Base-by-base conservation (phyloP, 768 basidiomycete genomes). In the Boletus rubescentipes region DNA sequence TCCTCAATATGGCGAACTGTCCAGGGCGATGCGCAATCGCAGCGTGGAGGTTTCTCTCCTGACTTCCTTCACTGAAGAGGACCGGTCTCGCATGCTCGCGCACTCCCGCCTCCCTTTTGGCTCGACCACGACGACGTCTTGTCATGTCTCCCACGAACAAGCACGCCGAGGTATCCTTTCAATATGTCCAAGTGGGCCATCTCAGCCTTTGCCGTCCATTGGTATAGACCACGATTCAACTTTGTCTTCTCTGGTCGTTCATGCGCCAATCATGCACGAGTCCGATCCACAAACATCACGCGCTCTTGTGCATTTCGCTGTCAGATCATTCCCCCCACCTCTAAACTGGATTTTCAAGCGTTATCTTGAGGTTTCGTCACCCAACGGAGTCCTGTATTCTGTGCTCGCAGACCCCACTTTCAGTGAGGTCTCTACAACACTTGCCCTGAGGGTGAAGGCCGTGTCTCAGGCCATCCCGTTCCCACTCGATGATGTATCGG, bases 21-120 rank as follows among this genome's bases (percentile, higher is more conserved):
- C 97, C 2, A 81, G 97, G 35, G 97, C 97, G 2, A 99, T 99
- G 97, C 88, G 97, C 23, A 99, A 99, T 72, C 85, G 97, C 52
- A 96, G 96, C 16, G 76, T 97, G 34, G 97, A 99, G 70, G 79
- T 98, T 43, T 79, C 80, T 29, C 62, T 93, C 49, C 49, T 77
- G 10, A 46, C 65, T 6, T 48, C 53, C 18, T 67, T 72, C 44
- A 63, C 67, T 14, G 59, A 72, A 11, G 81, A 85, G 53, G 87
- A 88, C 58, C n/a, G 31, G 9, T 50, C 48, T 30, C 75, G 80
- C 23, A 53, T 86, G 15, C 69, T 72, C 15, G 78, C 83, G 51
- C 71, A 79, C 62, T 56, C 72, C 31, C 78, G 84, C 29, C 73
- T 87, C n/a, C 79, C 84, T 35, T n/a, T 15, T 41, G 55, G 38